Percentiles rank a stretch among this genome's conserved stretches.
Evolutionary conservation across 306 rosid genomes (phyloP).

Genomic region (Cyamopsis tetragonoloba): DNA sequence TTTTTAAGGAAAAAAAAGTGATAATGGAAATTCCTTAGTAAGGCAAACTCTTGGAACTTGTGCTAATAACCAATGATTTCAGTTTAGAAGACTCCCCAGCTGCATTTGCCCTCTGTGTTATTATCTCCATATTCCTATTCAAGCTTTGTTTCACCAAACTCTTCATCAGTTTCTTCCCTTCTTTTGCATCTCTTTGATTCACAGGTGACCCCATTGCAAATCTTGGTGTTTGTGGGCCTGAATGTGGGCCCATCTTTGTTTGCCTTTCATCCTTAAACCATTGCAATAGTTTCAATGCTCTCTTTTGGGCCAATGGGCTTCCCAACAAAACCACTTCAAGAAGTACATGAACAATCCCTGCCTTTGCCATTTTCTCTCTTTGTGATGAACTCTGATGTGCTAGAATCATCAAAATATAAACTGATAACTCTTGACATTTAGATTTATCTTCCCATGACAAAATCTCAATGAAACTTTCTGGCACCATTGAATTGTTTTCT

Average conservation of each 20-base stretch:
- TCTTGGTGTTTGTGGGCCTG: conserved; percentile 87
- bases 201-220: conserved; percentile 58
- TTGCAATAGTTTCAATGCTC: conserved; percentile 76
- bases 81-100: conserved; percentile 48
- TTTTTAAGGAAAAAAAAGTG: no score
- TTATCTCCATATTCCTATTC: conserved; percentile 77
- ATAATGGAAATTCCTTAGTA: conserved; percentile 38
- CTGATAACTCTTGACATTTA: conserved; percentile 76
- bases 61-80: conserved; percentile 73
- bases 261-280: conserved; percentile 89
- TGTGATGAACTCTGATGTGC: conserved; percentile 87
- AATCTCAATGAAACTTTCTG: conserved; percentile 57
- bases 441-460: conserved; percentile 87
- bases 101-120: conserved; percentile 68
- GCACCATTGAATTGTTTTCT: conserved; percentile 58
- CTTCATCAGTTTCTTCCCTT: conserved; percentile 88
- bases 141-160: conserved; percentile 85
- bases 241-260: conserved; percentile 75
- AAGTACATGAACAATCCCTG: conserved; percentile 68
- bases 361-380: conserved; percentile 64
- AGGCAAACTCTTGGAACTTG: conserved; percentile 93
- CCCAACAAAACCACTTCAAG: conserved; percentile 82
- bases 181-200: conserved; percentile 43
- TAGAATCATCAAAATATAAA: conserved; percentile 77
- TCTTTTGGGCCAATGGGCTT: conserved; percentile 75